These are phyloP conservation scores for Ogataea glucozyma DNA, from an alignment of 805 yeast species.

Conservation along the genomic window DNA sequence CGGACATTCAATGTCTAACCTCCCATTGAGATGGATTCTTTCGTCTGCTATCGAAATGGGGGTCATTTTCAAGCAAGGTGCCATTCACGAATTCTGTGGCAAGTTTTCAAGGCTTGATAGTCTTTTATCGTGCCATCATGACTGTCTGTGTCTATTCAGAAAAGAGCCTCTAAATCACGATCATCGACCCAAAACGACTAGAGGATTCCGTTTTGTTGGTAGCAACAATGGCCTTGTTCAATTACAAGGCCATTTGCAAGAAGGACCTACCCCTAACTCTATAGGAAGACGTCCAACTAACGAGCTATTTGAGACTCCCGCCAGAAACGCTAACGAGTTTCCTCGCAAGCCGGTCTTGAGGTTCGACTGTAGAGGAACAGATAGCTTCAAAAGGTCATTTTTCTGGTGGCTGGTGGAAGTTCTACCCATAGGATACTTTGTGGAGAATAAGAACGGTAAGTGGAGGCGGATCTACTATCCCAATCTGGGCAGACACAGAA, in stretches of 20 bases:
- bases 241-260: background rate
- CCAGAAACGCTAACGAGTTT: constrained; percentile 16
- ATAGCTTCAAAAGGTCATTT: constrained; percentile 29
- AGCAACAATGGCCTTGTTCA: background rate
- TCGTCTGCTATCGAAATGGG: constrained; percentile 54
- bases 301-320: constrained; percentile 18
- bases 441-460: constrained; percentile 47
- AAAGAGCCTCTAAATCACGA: constrained; percentile 20
- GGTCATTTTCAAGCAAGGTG: constrained; percentile 43
- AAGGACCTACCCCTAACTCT: background rate
- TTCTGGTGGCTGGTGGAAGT: constrained; percentile 66
- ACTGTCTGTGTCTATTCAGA: constrained; percentile 39
- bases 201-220: background rate
- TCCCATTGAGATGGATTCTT: constrained; percentile 63
- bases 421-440: constrained; percentile 56
- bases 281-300: constrained; percentile 6
- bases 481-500: constrained; percentile 55
- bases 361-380: constrained; percentile 43
- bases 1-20: constrained; percentile 48
- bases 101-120: constrained; percentile 43
- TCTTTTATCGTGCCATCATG: constrained; percentile 53
- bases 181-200: background rate
- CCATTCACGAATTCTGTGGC: constrained; percentile 42
- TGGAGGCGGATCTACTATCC: constrained; percentile 56
- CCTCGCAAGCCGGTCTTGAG: constrained; percentile 27